Conservation (phyloP, 1,284 basidiomycete genomes). For the Cutaneotrichosporon sp. region DNA sequence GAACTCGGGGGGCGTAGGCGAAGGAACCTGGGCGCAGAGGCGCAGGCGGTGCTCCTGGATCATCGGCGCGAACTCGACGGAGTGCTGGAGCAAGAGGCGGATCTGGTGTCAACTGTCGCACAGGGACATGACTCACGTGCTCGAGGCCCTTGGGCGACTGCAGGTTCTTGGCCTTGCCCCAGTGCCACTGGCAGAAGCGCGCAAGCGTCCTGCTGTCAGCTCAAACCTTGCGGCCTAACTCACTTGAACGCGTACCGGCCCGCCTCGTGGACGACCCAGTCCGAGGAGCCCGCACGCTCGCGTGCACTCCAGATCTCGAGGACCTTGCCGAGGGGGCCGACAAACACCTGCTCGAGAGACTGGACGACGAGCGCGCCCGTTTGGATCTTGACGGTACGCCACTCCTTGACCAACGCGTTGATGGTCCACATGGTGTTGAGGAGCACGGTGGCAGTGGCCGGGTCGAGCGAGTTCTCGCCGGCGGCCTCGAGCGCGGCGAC, state of each 20-base stretch:
- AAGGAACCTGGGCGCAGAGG: constrained; percentile 28
- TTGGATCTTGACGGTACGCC: constrained; percentile 50
- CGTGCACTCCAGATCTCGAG: constrained; percentile 41
- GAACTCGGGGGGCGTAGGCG: constrained; percentile 22
- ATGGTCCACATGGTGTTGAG: constrained; percentile 54
- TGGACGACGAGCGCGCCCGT: constrained; percentile 49
- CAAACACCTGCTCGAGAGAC: constrained; percentile 40
- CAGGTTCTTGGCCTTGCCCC: constrained; percentile 46
- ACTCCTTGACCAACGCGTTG: constrained; percentile 54
- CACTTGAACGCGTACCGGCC: constrained; percentile 54
- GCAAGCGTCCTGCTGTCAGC: constrained; percentile 41
- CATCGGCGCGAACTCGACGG: constrained; percentile 45
- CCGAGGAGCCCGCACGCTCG: constrained; percentile 34
- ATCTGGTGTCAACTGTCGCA: constrained; percentile 37
- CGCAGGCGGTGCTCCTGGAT: constrained; percentile 46
- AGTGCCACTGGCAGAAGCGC: constrained; percentile 48
- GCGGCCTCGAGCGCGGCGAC: constrained; percentile 32
- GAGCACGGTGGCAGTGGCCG: constrained; percentile 41
- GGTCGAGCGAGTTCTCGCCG: constrained; percentile 24
- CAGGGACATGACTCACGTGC: constrained; percentile 32
- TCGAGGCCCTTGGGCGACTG: constrained; percentile 38
- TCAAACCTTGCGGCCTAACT: constrained; percentile 9
- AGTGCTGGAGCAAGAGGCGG: constrained; percentile 38
- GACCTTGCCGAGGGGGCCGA: constrained; percentile 39
- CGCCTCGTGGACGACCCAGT: constrained; percentile 48